phyloP scores from a whole-genome alignment of 2,329 filamentous ascomycete genomes.

The Gnomoniopsis sp. region DNA sequence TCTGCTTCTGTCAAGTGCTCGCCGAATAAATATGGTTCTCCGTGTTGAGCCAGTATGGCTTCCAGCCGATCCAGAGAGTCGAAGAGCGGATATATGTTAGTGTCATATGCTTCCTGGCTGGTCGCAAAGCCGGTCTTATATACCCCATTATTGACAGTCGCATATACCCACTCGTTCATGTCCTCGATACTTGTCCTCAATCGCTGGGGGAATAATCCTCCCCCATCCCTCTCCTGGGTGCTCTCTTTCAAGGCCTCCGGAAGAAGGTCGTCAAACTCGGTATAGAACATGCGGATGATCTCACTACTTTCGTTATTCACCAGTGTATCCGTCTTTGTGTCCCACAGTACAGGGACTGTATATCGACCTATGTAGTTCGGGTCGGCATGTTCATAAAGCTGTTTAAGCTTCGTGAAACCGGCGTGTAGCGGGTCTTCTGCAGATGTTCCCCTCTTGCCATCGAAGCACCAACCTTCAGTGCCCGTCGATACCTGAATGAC shows the following conservation, averaged over 20 bases:
- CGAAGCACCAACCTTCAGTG: slow-evolving; percentile 54
- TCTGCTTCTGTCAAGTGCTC: slow-evolving; percentile 65
- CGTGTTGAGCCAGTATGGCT: slow-evolving; percentile 44
- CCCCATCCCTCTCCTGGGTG: slow-evolving; percentile 36
- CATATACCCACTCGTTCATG: slow-evolving; percentile 66
- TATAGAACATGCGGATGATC: slow-evolving; percentile 81
- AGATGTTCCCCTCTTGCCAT: slow-evolving; percentile 44
- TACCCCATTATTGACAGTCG: slow-evolving; percentile 46
- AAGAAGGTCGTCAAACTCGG: slow-evolving; percentile 63
- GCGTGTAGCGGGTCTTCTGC: slow-evolving; percentile 56
- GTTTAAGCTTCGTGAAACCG: slow-evolving; percentile 61
- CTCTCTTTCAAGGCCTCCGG: slow-evolving; percentile 49
- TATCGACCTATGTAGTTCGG: slow-evolving; percentile 66
- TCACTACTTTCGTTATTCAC: slow-evolving; percentile 83
- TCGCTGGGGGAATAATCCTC: slow-evolving; percentile 55
- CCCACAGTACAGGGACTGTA: slow-evolving; percentile 71
- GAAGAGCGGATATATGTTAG: slow-evolving; percentile 59
- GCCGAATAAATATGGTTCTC: slow-evolving; percentile 60
- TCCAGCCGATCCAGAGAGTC: slow-evolving; percentile 63
- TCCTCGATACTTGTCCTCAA: slow-evolving; percentile 57
- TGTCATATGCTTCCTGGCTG: slow-evolving; percentile 63
- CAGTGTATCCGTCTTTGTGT: slow-evolving; percentile 64
- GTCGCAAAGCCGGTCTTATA: slow-evolving; percentile 62
- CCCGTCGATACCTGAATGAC: slow-evolving; percentile 67
- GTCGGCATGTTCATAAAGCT: slow-evolving; percentile 68